phyloP scores from a whole-genome alignment of 2,329 filamentous ascomycete species.

The Xylariaceae sp. region DNA sequence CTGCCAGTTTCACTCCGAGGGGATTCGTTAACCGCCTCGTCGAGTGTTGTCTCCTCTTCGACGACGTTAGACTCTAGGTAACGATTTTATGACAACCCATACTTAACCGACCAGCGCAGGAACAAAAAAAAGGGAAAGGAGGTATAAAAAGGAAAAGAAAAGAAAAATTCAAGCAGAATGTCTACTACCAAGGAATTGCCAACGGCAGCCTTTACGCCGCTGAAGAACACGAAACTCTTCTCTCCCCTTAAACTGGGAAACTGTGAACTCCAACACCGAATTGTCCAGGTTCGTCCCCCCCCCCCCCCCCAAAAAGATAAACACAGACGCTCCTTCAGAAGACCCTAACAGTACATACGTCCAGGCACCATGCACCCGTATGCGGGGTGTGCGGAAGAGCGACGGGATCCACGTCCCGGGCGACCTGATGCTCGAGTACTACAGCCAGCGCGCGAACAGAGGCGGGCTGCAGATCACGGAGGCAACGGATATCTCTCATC shows the following conservation, averaged over 20 bases:
- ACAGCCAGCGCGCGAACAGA: slow-evolving; percentile 26
- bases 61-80: not conserved
- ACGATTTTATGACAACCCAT: not conserved
- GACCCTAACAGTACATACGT: not conserved
- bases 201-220: slow-evolving; percentile 6
- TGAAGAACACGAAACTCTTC: slow-evolving; percentile 38
- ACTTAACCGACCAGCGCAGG: not conserved
- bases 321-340: too few species aligned
- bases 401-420: slow-evolving; percentile 40
- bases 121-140: too few species aligned
- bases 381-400: slow-evolving; percentile 37
- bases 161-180: not conserved
- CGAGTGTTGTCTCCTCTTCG: not conserved
- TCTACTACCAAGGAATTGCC: not conserved
- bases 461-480: slow-evolving; percentile 56
- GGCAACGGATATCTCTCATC: slow-evolving; percentile 53
- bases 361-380: slow-evolving; percentile 36
- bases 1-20: not conserved
- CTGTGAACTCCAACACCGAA: slow-evolving; percentile 39
- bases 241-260: slow-evolving; percentile 40
- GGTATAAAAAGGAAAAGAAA: too few species aligned
- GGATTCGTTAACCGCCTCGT: not conserved
- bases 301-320: not conserved
- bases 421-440: slow-evolving; percentile 34
- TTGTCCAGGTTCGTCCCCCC: slow-evolving; percentile 38